Evolutionary conservation across 1,284 basidiomycete species (phyloP), one percentile per base, ranked within the genome.

Genomic region (Cryptococcus sp.): DNA sequence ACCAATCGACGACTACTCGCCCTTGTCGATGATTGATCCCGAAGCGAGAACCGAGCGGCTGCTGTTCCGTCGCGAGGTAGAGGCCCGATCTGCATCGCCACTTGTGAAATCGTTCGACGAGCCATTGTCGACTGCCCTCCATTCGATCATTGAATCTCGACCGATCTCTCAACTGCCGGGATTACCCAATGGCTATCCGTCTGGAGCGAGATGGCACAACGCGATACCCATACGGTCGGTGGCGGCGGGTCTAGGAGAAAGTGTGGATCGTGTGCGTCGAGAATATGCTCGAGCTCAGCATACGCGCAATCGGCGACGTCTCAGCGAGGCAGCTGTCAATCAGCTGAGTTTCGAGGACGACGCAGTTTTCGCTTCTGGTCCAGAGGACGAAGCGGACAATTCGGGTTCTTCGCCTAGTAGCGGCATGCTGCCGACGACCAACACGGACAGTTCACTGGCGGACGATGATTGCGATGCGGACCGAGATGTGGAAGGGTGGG

Each of bases 1-100:
- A 13, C 84, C 85, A 1, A 87, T 88, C 62, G 90, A 92, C 71
- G 90, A 90, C 64, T 88, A 89, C 65, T 86, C 88, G 0, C 84
- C 90, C 11, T 82, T 91, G 38, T 85, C 88, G 0, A 82, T 85
- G 1, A 82, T 86, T 53, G 84, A 86, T 52, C 79, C 90, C 52
- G 86, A 87, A 59, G 81, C 89, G 11, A 78, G 82, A 0, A 84
- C 84, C 0, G 59, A 73, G 27, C 86, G 84, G 78, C 83, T 93
- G 51, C 84, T 87, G 13, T 88, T 90, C 17, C 84, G 89, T 11
- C 83, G 82, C 51, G 84, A 88, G 58, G 87, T 92, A 8, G 85
- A 88, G 68, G 83, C 87, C 17, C 86, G 68, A 17, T 61, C 72
- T 0, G 45, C 64, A 7, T 53, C 56, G 11, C 53, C 65, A 1